Evolutionary conservation across 73 alveolate species (phyloP), one percentile per base, ranked within the genome.

Genomic region (Paramecium sonneborni): DNA sequence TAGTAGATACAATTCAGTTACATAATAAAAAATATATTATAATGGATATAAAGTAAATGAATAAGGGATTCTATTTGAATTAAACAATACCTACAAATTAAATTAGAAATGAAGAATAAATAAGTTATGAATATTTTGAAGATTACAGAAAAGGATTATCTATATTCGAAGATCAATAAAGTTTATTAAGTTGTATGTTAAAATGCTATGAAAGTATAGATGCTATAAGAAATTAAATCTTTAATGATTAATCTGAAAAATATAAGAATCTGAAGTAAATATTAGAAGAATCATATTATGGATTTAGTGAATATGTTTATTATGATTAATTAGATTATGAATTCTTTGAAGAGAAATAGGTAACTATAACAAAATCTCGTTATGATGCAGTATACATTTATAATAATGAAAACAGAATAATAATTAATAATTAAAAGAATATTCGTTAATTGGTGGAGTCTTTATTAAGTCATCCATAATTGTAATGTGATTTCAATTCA

Each of bases 181-280:
- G 18, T 6, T 15, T 38, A 12, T 15, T 37, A 37, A 76, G 88
- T 76, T 76, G 88, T 12, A 24, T 76, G 43, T 39, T 76, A 14
- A 76, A 76, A 41, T 76, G 88, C 12, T 76, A 76, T 41, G 88
- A 76, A 39, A 20, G 37, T 4, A 41, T 76, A 6, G 46, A 76
- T 20, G 48, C 5, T 2, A 37, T 76, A 4, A 76, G 88, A 21
- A 57, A 57, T 57, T 4, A 57, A 28, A 28, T 57, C 0, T 5
- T 57, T 4, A 15, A 57, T 1, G 26, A 28, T 57, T 57, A 5
- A 1, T 15, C 12, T 10, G 0, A 21, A 9, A 46, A 46, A 46
- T 46, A 46, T 46, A 4, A 46, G 8, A 57, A 57, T 57, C 18
- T 57, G 18, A 21, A 57, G 18, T 24, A 57, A 57, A 24, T 57